Percentiles rank a stretch among this genome's conserved stretches.
phyloP scores from a whole-genome alignment of 345 rosid species.

The Salix caprea region DNA sequence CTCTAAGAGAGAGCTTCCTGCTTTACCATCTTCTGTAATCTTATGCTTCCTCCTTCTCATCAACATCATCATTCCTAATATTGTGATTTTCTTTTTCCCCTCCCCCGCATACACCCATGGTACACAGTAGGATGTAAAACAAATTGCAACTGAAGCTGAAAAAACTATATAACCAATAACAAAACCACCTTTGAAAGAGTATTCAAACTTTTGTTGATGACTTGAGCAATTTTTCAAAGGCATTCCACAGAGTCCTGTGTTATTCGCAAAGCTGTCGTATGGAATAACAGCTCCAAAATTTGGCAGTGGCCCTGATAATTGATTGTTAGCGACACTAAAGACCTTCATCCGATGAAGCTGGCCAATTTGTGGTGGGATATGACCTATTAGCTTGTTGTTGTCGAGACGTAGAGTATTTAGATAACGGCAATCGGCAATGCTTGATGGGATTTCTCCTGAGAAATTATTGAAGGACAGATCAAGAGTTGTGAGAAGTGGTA shows the following conservation, averaged over 20 bases:
- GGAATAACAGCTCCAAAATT: background rate
- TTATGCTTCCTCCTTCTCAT: background rate
- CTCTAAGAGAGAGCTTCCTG: too few species aligned
- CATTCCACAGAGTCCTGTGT: slow-evolving; percentile 18
- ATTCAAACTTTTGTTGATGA: background rate
- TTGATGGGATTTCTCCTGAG: too few species aligned
- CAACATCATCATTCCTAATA: background rate
- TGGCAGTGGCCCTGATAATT: slow-evolving; percentile 24
- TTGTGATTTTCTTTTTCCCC: background rate
- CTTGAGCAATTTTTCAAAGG: slow-evolving; percentile 10
- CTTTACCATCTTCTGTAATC: background rate
- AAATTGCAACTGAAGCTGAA: background rate
- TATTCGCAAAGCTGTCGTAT: background rate
- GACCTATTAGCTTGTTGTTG: too few species aligned
- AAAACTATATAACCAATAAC: background rate
- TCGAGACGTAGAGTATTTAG: too few species aligned
- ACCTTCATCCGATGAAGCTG: slow-evolving; percentile 5
- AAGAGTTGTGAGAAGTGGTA: too few species aligned
- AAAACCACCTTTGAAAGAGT: background rate
- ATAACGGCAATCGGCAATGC: background rate
- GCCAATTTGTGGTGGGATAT: slow-evolving; percentile 19
- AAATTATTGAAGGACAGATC: too few species aligned
- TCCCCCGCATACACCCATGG: background rate
- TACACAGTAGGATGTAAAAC: background rate
- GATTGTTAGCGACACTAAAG: slow-evolving; percentile 25